phyloP scores from a whole-genome alignment of 495 filamentous ascomycete species.

The Aspergillus kassunensis region DNA sequence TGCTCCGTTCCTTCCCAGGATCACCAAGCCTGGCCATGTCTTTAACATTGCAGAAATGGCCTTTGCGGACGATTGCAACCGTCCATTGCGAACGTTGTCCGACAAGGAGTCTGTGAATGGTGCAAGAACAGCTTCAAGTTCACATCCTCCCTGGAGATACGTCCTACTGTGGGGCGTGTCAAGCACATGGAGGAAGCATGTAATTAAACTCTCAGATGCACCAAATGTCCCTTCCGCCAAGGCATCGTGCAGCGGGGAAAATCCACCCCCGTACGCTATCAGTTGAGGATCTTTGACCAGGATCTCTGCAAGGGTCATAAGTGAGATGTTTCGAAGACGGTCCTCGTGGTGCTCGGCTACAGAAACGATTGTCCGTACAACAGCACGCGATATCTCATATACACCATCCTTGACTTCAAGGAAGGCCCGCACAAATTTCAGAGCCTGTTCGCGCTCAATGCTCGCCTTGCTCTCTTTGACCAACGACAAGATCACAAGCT shows the following conservation, averaged over 20 bases:
- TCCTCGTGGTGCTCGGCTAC: conserved; percentile 88
- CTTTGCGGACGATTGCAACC: conserved; percentile 78
- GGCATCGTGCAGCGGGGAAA: conserved; percentile 77
- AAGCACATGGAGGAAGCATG: conserved; percentile 80
- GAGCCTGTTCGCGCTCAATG: conserved; percentile 91
- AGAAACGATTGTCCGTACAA: conserved; percentile 82
- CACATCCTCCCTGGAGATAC: conserved; percentile 75
- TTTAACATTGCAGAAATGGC: conserved; percentile 83
- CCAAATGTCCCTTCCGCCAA: conserved; percentile 88
- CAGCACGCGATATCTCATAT: conserved; percentile 76
- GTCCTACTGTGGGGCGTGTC: conserved; percentile 78
- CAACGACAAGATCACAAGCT: conserved; percentile 83
- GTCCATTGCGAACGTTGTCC: conserved; percentile 62
- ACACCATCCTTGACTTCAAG: conserved; percentile 93
- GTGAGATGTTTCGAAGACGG: conserved; percentile 78
- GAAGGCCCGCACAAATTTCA: conserved; percentile 95
- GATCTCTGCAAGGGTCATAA: conserved; percentile 89
- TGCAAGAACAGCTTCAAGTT: conserved; percentile 75
- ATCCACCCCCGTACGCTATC: conserved; percentile 73
- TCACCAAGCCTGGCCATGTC: conserved; percentile 87
- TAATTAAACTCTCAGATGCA: conserved; percentile 78
- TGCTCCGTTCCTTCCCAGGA: conserved; percentile 79
- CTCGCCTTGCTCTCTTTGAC: conserved; percentile 94
- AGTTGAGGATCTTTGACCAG: conserved; percentile 78
- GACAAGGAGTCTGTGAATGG: conserved; percentile 82